Percentiles rank a stretch among this genome's conserved stretches.
phyloP scores from a whole-genome alignment of 352 stramenopile species.

The Thalassiosira delicatula region DNA sequence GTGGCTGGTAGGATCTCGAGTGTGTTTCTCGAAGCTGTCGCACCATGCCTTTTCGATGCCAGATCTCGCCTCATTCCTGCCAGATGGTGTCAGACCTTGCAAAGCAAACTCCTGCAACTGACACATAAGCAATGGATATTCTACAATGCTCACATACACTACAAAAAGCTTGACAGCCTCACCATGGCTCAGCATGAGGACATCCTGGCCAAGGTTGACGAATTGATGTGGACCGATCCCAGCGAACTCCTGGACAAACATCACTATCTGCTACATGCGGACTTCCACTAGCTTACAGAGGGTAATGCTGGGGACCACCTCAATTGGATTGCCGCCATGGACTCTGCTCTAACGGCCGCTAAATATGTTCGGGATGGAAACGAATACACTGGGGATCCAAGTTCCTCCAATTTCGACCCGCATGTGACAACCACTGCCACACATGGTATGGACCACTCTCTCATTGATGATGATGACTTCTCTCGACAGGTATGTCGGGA shows the following conservation, averaged over 20 bases:
- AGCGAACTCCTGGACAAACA: constrained; percentile 24
- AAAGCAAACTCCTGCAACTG: constrained; percentile 15
- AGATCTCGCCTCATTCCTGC: background rate
- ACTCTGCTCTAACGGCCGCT: background rate
- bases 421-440: too few relatives aligned
- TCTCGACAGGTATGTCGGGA: background rate
- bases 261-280: background rate
- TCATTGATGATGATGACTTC: background rate
- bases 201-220: constrained; percentile 9
- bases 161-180: background rate
- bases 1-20: background rate
- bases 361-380: background rate
- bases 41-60: background rate
- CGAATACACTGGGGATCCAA: background rate
- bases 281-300: constrained; percentile 21
- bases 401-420: too few relatives aligned
- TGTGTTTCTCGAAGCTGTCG: background rate
- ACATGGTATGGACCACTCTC: background rate
- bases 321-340: constrained; percentile 8
- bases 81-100: background rate
- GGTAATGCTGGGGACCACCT: background rate
- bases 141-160: constrained; percentile 31
- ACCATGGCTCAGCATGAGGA: constrained; percentile 1
- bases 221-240: constrained; percentile 18
- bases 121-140: constrained; percentile 54